phyloP scores from a whole-genome alignment of 768 basidiomycete genomes.

The Lentinula sp. region DNA sequence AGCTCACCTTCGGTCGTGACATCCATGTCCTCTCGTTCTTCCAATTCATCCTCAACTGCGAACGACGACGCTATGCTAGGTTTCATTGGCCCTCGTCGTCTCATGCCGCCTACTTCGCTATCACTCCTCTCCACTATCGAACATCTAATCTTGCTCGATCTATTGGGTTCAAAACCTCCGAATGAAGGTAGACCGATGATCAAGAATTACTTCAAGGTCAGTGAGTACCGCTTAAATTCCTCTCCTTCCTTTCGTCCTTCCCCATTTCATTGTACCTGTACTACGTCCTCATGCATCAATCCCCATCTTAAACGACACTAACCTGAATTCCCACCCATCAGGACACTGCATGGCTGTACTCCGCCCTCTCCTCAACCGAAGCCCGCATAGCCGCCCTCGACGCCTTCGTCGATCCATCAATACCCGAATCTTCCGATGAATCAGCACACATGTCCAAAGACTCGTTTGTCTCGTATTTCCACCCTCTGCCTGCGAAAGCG shows the following conservation, averaged over 20 bases:
- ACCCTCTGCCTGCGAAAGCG: conserved; percentile 30
- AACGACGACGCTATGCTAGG: background rate
- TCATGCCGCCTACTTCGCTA: conserved; percentile 36
- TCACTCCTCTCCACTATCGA: conserved; percentile 79
- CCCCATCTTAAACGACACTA: no score
- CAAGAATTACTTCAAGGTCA: conserved; percentile 62
- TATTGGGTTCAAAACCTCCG: conserved; percentile 61
- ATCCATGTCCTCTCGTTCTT: background rate
- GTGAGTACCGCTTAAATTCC: background rate
- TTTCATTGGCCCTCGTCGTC: conserved; percentile 1
- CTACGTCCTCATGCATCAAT: background rate
- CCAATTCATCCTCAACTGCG: conserved; percentile 17
- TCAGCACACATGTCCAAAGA: background rate
- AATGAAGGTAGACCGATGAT: conserved; percentile 50
- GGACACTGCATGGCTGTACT: conserved; percentile 92
- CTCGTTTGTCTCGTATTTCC: conserved; percentile 62
- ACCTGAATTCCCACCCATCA: background rate
- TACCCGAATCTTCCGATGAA: background rate
- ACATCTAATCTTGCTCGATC: conserved; percentile 87
- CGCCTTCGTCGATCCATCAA: conserved; percentile 33
- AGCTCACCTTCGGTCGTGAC: conserved; percentile 20
- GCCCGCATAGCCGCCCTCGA: conserved; percentile 59
- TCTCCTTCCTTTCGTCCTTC: background rate
- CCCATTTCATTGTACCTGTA: background rate
- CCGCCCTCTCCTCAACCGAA: conserved; percentile 71